Percentiles rank a stretch among this genome's conserved stretches.
These are phyloP conservation scores for Acarospora socialis DNA, from an alignment of 2,329 filamentous ascomycete genomes.

Conservation along the genomic window DNA sequence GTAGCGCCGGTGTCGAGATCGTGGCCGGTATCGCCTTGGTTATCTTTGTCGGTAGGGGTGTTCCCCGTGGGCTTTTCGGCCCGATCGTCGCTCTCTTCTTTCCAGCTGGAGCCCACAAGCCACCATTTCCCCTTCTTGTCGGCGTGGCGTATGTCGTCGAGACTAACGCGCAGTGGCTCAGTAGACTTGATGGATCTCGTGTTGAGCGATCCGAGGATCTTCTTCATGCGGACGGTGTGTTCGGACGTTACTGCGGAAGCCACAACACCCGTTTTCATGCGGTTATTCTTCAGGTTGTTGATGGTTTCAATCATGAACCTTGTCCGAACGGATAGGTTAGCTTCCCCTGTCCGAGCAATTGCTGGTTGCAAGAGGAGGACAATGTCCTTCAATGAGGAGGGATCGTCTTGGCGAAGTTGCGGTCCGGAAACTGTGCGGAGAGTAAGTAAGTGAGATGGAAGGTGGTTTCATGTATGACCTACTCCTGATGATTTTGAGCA, in stretches of 20 bases:
- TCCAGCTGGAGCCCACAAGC: constrained; percentile 92
- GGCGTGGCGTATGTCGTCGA: constrained; percentile 68
- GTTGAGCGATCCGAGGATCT: constrained; percentile 67
- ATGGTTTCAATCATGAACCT: constrained; percentile 98
- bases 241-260: constrained; percentile 63
- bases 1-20: constrained; percentile 34
- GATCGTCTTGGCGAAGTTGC: constrained; percentile 77
- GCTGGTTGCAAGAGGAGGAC: constrained; percentile 63
- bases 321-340: constrained; percentile 67
- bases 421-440: constrained; percentile 48
- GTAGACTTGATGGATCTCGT: constrained; percentile 51
- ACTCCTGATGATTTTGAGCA: constrained; percentile 69
- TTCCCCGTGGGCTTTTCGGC: constrained; percentile 18
- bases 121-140: constrained; percentile 95
- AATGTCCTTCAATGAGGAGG: constrained; percentile 77
- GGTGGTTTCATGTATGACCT: constrained; percentile 13
- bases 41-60: constrained; percentile 13
- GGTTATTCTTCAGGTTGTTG: constrained; percentile 87
- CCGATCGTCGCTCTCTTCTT: constrained; percentile 21
- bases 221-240: constrained; percentile 78
- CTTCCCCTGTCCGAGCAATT: constrained; percentile 51
- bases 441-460: not conserved
- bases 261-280: constrained; percentile 58
- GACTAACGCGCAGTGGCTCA: constrained; percentile 67
- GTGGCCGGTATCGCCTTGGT: constrained; percentile 19